Base-by-base conservation (phyloP, 805 yeast species). In the Zygotorulaspora sp. region DNA sequence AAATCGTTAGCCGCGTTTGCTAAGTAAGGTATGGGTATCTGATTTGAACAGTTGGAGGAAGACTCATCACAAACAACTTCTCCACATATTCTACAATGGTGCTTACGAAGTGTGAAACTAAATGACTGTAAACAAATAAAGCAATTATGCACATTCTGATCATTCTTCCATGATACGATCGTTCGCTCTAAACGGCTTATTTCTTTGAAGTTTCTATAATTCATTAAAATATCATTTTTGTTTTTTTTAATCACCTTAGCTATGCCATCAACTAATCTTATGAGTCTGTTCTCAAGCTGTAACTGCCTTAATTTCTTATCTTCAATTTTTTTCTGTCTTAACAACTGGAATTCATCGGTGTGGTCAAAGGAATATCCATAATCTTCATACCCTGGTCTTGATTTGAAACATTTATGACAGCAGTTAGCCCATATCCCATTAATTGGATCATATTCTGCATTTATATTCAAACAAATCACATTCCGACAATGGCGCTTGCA, bases 41-140 rank as follows among this genome's bases (percentile, higher is more conserved):
- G 76, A 55, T 78, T 75, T 0, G 96, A 87, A 57, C 98, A 90
- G 10, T 66, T 79, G 6, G 67, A 72, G 33, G 43, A 63, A 35
- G 58, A 49, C 47, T 79, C 80, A 17, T 82, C 94, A 63, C 97
- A 90, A 0, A 87, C 85, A 1, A 83, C 75, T 18, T 61, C 54
- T 0, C 97, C 97, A 65, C 98, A 90, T 17, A 88, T 59, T 24
- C 97, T 66, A 59, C 98, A 92, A 58, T 90, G 98, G 57, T 92
- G 97, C 47, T 82, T 85, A 35, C 97, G 65, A 16, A 74, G 49
- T 0, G 77, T 55, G 30, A 83, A 62, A 8, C 72, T 67, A 57
- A 87, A 92, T 20, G 54, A 51, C 9, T 68, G 65, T 10, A 65
- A 58, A 52, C 98, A 90, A 6, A 83, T 64, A 6, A 72, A 67